Evolutionary conservation across 2,329 filamentous ascomycete species (phyloP).

Genomic region (Fonsecaea nubica): DNA sequence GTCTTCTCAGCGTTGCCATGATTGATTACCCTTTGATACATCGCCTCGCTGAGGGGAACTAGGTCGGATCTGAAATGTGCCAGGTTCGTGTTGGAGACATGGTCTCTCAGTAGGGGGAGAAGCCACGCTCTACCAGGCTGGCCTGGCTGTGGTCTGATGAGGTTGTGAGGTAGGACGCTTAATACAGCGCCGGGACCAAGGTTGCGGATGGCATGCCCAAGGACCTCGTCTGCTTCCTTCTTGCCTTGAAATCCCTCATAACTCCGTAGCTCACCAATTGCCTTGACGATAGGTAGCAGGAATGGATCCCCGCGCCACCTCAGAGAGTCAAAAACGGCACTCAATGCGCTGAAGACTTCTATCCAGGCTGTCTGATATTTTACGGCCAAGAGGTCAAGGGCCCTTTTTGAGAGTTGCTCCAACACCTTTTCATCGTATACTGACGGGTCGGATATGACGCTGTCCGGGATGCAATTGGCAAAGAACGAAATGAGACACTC

Average conservation of each 20-base stretch:
- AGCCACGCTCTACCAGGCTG: constrained; percentile 92
- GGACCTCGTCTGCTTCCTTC: constrained; percentile 89
- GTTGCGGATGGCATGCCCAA: constrained; percentile 83
- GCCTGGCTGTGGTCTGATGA: constrained; percentile 75
- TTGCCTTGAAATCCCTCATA: constrained; percentile 91
- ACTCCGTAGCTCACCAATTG: constrained; percentile 82
- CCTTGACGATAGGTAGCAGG: constrained; percentile 75
- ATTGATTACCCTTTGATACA: constrained; percentile 88
- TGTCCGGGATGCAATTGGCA: constrained; percentile 83
- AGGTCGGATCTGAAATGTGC: constrained; percentile 85
- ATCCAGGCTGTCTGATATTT: constrained; percentile 95
- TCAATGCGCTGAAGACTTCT: constrained; percentile 89
- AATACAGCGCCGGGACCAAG: constrained; percentile 90
- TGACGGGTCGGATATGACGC: constrained; percentile 84
- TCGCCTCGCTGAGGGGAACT: constrained; percentile 83
- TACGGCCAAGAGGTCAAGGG: constrained; percentile 78
- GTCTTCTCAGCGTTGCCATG: constrained; percentile 84
- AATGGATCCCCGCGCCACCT: constrained; percentile 85
- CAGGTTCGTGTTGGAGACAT: constrained; percentile 85
- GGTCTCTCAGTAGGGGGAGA: constrained; percentile 86
- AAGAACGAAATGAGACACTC: constrained; percentile 94
- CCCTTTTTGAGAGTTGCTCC: constrained; percentile 75
- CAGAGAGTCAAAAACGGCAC: constrained; percentile 83
- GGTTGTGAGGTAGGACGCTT: constrained; percentile 81
- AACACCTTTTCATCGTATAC: constrained; percentile 90